Percentiles rank a stretch among this genome's conserved stretches.
Evolutionary conservation across 306 rosid species (phyloP).

Genomic region (Quercus agrifolia): DNA sequence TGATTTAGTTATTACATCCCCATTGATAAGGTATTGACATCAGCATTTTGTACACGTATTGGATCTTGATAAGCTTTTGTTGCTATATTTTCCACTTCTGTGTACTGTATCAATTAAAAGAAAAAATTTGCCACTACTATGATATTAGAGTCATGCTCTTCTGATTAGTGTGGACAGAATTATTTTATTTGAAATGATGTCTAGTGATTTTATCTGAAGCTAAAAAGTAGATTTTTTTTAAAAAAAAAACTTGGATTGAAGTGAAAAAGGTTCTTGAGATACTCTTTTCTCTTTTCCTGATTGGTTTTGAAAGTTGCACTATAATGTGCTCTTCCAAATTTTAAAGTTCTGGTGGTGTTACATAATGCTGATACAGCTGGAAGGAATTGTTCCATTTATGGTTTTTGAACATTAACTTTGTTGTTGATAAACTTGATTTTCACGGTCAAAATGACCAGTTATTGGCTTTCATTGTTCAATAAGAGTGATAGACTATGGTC

Average conservation of each 20-base stretch:
- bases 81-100: neutral
- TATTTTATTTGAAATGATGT: neutral
- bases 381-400: neutral
- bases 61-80: neutral
- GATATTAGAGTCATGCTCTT: neutral
- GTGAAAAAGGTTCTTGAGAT: neutral
- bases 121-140: too few species aligned
- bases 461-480: neutral
- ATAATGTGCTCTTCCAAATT: neutral
- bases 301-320: neutral
- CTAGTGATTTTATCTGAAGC: neutral
- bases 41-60: neutral
- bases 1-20: constrained; percentile 46
- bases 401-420: neutral
- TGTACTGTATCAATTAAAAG: neutral
- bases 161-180: neutral
- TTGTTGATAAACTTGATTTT: neutral
- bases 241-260: neutral
- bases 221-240: neutral
- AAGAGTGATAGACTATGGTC: neutral
- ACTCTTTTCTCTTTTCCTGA: neutral
- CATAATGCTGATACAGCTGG: neutral
- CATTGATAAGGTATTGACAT: constrained; percentile 39
- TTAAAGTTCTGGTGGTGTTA: neutral
- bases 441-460: neutral